phyloP scores from a whole-genome alignment of 1,284 basidiomycete species.

The Leccinum solheimii region DNA sequence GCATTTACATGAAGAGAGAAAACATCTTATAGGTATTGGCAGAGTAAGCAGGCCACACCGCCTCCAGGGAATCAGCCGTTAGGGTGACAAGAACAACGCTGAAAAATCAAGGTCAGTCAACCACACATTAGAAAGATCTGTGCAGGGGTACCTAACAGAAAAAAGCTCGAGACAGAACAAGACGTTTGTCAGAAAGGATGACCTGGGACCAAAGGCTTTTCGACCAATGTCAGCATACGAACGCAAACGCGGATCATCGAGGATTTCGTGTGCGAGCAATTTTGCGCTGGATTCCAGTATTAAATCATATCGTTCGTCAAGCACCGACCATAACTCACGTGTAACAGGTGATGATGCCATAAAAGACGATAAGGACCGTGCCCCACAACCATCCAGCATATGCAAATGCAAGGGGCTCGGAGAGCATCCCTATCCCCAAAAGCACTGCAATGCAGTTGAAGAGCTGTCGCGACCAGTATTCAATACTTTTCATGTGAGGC shows the following conservation, averaged over 20 bases:
- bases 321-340: constrained; percentile 56
- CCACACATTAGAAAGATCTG: neutral
- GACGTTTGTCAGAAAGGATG: constrained; percentile 65
- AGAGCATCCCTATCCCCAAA: constrained; percentile 87
- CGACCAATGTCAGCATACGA: constrained; percentile 90
- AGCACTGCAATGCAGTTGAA: constrained; percentile 89
- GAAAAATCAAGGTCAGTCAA: constrained; percentile 4
- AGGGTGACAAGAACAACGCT: constrained; percentile 85
- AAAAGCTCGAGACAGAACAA: constrained; percentile 88
- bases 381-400: constrained; percentile 87
- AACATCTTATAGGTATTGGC: constrained; percentile 74
- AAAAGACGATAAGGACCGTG: constrained; percentile 71
- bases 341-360: constrained; percentile 82
- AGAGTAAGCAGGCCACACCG: constrained; percentile 67
- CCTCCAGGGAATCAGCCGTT: constrained; percentile 82
- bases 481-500: neutral
- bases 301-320: neutral
- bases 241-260: constrained; percentile 65
- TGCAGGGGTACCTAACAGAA: constrained; percentile 61
- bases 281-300: constrained; percentile 61
- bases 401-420: constrained; percentile 85
- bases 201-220: constrained; percentile 80
- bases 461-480: constrained; percentile 47
- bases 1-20: constrained; percentile 67
- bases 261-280: constrained; percentile 75